Evolutionary conservation across 2,329 filamentous ascomycete genomes (phyloP).

Genomic region (Alternaria gaisen): DNA sequence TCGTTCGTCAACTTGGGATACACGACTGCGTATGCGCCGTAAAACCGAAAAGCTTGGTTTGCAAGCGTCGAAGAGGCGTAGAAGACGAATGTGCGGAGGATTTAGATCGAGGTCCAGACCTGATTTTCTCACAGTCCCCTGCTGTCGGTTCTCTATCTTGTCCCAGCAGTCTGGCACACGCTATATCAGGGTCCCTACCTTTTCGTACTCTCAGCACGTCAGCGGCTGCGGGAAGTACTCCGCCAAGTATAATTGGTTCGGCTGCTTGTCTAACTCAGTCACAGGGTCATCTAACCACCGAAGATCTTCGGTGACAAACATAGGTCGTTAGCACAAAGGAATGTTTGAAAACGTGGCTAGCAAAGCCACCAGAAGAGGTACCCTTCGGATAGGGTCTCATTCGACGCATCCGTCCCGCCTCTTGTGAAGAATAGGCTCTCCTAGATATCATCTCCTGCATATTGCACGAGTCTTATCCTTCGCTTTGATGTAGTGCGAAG

Average conservation of each 20-base stretch:
- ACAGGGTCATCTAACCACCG: conserved; percentile 12
- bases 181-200: conserved; percentile 12
- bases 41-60: not conserved
- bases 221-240: not conserved
- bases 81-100: conserved; percentile 9
- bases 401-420: not conserved
- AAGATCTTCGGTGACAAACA: conserved; percentile 13
- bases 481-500: not conserved
- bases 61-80: conserved; percentile 3
- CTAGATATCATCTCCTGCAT: conserved; percentile 1
- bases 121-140: conserved; percentile 4
- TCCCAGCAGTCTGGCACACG: conserved; percentile 7
- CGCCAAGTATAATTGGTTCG: conserved; percentile 3
- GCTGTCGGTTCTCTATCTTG: conserved; percentile 4
- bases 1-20: conserved; percentile 1
- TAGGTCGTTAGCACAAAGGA: not conserved
- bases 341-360: conserved; percentile 1
- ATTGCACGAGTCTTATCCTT: not conserved
- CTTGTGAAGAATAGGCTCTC: not conserved
- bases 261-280: not conserved
- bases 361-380: not conserved
- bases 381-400: not conserved
- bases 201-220: conserved; percentile 6
- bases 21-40: not conserved
- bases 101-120: conserved; percentile 14